Evolutionary conservation across 139 green algal species (phyloP).

Genomic region (Diplosphaera chodatii): DNA sequence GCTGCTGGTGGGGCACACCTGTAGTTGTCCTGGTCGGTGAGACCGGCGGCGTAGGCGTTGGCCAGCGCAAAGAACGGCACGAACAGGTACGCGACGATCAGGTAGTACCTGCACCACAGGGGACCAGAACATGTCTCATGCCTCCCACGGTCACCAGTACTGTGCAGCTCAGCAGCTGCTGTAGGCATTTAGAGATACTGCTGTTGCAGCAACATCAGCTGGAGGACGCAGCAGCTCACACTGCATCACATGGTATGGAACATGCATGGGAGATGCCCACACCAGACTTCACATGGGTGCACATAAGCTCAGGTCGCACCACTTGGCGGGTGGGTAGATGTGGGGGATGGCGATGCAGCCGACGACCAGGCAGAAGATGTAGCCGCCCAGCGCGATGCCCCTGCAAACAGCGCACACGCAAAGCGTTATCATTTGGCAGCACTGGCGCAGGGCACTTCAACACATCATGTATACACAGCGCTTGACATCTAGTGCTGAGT

Average conservation of each 20-base stretch:
- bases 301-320: slow-evolving; percentile 2
- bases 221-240: too few relatives aligned
- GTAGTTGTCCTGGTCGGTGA: slow-evolving; percentile 29
- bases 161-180: background rate
- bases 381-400: slow-evolving; percentile 5
- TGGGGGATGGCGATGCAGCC: slow-evolving; percentile 4
- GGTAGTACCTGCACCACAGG: slow-evolving; percentile 25
- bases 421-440: too few relatives aligned
- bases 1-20: slow-evolving; percentile 8
- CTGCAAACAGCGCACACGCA: background rate
- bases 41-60: slow-evolving; percentile 36
- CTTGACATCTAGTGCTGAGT: too few relatives aligned
- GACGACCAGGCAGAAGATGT: background rate
- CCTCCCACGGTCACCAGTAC: background rate
- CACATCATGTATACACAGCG: too few relatives aligned
- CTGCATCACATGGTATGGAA: too few relatives aligned
- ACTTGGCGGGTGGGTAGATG: slow-evolving; percentile 25
- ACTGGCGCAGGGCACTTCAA: too few relatives aligned
- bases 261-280: too few relatives aligned
- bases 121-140: background rate
- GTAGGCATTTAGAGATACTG: too few relatives aligned
- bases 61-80: slow-evolving; percentile 28
- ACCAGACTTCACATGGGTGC: too few relatives aligned
- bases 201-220: too few relatives aligned
- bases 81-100: slow-evolving; percentile 23